Percentiles rank a stretch among this genome's conserved stretches.
Evolutionary conservation across 805 yeast genomes (phyloP).

Genomic region (Candida nitratophila): DNA sequence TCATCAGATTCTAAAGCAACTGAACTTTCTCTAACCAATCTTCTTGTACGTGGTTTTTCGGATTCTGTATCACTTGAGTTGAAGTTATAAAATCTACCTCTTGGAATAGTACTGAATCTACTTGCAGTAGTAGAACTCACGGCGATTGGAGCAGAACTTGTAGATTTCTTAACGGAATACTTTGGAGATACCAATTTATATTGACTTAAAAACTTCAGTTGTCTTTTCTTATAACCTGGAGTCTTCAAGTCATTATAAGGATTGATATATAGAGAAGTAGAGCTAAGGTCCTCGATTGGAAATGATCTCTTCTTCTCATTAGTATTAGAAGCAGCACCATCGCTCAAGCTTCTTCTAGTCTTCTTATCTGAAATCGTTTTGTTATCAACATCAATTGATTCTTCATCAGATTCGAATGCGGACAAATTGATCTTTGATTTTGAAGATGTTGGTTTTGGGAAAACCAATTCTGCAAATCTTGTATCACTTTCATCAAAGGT

Average conservation of each 20-base stretch:
- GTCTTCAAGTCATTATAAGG: conserved; percentile 41
- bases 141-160: not conserved
- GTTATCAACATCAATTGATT: conserved; percentile 2
- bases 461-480: conserved; percentile 19
- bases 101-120: conserved; percentile 22
- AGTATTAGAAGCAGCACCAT: not conserved
- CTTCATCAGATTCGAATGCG: conserved; percentile 7
- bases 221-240: conserved; percentile 40
- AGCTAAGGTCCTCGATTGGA: conserved; percentile 38
- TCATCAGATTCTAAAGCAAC: conserved; percentile 23
- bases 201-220: conserved; percentile 45
- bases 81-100: conserved; percentile 17
- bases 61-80: conserved; percentile 27
- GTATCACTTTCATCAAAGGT: conserved; percentile 18
- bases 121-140: conserved; percentile 10
- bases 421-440: not conserved
- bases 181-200: conserved; percentile 31
- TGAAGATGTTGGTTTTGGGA: conserved; percentile 16
- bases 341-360: conserved; percentile 2
- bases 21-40: conserved; percentile 37
- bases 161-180: conserved; percentile 2
- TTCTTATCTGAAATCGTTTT: not conserved
- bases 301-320: conserved; percentile 21
- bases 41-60: conserved; percentile 56
- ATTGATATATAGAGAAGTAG: conserved; percentile 40